Conservation (phyloP, 495 filamentous ascomycete genomes). For the Hyaloscypha bicolor region DNA sequence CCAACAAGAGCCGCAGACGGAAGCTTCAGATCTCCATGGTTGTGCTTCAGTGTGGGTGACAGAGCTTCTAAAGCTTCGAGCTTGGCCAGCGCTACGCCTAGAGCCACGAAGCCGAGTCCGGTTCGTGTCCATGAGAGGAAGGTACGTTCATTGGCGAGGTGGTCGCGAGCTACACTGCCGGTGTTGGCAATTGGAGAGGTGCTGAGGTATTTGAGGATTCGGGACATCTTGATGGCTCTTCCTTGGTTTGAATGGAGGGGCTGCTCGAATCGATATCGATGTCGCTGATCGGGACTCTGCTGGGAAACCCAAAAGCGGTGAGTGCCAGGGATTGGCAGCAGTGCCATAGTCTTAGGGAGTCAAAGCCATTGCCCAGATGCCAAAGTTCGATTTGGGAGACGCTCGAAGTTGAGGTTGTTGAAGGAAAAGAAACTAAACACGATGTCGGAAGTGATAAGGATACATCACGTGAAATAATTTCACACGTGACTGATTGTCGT, state of each 20-base stretch:
- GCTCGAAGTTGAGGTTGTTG: neutral
- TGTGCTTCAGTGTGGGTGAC: constrained; percentile 16
- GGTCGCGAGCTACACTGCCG: constrained; percentile 44
- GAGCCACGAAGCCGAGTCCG: constrained; percentile 54
- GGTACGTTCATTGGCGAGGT: constrained; percentile 57
- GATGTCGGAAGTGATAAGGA: constrained; percentile 5
- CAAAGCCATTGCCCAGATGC: neutral
- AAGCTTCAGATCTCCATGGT: constrained; percentile 20
- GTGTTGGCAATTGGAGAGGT: constrained; percentile 25
- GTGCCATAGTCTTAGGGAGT: neutral
- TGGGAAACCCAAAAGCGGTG: too few relatives aligned
- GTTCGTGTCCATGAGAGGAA: constrained; percentile 56
- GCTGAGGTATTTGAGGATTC: constrained; percentile 10
- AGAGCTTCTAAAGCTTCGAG: constrained; percentile 24
- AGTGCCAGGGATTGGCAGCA: neutral
- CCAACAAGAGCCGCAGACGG: constrained; percentile 20
- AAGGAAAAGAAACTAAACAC: neutral
- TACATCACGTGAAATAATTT: neutral
- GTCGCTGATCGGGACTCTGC: neutral
- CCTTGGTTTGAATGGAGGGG: neutral
- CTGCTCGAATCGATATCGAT: neutral
- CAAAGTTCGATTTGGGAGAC: neutral
- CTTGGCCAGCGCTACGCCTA: constrained; percentile 44
- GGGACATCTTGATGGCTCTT: constrained; percentile 16
- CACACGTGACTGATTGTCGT: neutral